These are phyloP conservation scores for Didymella glomerata DNA, from an alignment of 2,329 filamentous ascomycete genomes.

Conservation along the genomic window DNA sequence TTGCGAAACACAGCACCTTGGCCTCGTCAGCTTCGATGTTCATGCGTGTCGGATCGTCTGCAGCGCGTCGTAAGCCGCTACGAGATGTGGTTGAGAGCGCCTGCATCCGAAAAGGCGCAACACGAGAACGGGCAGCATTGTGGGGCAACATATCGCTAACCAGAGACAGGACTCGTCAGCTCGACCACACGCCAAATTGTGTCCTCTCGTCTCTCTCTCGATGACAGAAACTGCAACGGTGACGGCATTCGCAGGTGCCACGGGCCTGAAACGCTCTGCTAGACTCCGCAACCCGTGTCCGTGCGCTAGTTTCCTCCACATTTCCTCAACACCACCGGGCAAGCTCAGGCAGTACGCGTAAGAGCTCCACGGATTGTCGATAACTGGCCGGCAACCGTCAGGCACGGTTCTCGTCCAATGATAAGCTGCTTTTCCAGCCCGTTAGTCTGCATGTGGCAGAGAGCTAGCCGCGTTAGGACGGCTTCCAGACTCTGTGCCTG, in stretches of 20 bases:
- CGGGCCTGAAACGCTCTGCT: conserved; percentile 36
- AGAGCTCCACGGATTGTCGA: conserved; percentile 37
- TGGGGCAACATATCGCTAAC: background rate
- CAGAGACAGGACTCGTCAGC: background rate
- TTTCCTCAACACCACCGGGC: conserved; percentile 35
- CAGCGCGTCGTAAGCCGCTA: conserved; percentile 23
- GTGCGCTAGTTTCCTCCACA: conserved; percentile 38
- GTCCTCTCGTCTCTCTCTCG: background rate
- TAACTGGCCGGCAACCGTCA: conserved; percentile 26
- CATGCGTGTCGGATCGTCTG: conserved; percentile 22
- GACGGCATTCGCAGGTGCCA: conserved; percentile 21
- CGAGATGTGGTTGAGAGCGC: conserved; percentile 14
- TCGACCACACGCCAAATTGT: background rate
- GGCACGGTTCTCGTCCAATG: conserved; percentile 32
- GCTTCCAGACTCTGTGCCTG: conserved; percentile 20
- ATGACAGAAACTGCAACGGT: conserved; percentile 8
- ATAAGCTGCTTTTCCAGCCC: conserved; percentile 15
- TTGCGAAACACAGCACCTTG: conserved; percentile 33
- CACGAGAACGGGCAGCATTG: background rate
- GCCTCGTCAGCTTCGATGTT: conserved; percentile 32
- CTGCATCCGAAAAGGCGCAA: background rate
- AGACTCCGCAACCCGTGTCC: conserved; percentile 29
- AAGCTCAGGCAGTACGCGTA: conserved; percentile 45
- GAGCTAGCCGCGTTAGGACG: conserved; percentile 19
- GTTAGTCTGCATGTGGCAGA: conserved; percentile 19